Evolutionary conservation across 2,329 filamentous ascomycete species (phyloP), one percentile per base, ranked within the genome.

Genomic region (Volutella citrinella): DNA sequence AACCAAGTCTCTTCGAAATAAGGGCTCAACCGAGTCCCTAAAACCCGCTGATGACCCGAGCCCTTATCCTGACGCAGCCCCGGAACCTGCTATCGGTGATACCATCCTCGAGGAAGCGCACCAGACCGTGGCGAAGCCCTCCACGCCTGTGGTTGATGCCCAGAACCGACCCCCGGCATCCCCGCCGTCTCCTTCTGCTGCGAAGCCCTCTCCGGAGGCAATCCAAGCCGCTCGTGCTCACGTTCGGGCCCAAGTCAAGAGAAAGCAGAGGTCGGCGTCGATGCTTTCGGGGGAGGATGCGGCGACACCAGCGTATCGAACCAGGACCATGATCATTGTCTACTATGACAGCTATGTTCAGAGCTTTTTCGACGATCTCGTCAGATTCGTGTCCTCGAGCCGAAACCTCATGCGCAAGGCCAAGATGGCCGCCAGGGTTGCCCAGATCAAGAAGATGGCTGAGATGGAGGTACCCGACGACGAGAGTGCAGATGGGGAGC

Each of bases 311-410:
- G 77, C 79, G 42, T 84, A 84, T 56, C 80, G 85, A 34, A 80
- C 80, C 5, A 78, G 84, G 46, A 82, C 74, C 37, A 84, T 87
- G 72, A 82, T 91, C 24, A 82, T 93, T 24, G 85, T 96, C n/a
- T 90, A 88, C 61, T 96, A 96, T 57, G 90, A 96, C 56, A 87
- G 84, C 48, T 82, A 87, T 42, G 82, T 94, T 5, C 89, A 96
- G 56, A 79, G 79, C 31, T 80, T 83, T 23, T 88, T 96, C 46
- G 89, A 95, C 51, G 74, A 83, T 35, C 66, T 95, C 30, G 89
- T 95, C 36, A 82, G 87, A 42, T 84, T 85, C 36, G 81, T 96
- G 21, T 87, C 86, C 6, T 78, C 79, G 2, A 86, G 84, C 30
- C 74, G 90, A 37, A 95, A 95, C 61, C 71, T 87, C 46, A 82